These are phyloP conservation scores for Trypanosoma rangeli DNA, from an alignment of 208 protist genomes.

Conservation along the genomic window DNA sequence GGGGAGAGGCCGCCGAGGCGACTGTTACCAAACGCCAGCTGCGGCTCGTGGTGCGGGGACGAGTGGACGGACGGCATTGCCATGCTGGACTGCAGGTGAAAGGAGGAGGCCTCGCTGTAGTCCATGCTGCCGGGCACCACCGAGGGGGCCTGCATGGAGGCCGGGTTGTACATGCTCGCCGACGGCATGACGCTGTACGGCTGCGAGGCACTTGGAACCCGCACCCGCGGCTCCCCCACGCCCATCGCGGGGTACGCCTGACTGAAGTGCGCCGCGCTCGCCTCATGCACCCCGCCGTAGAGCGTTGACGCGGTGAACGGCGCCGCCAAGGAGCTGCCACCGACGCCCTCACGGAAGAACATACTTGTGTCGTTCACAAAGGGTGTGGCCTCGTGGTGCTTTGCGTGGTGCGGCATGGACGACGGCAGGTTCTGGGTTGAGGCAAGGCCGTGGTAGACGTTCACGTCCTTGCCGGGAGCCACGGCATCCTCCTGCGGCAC, in stretches of 20 bases:
- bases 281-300: slow-evolving; percentile 53
- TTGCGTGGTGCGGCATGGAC: slow-evolving; percentile 30
- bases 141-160: slow-evolving; percentile 24
- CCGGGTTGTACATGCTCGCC: slow-evolving; percentile 35
- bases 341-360: slow-evolving; percentile 32
- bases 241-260: slow-evolving; percentile 32
- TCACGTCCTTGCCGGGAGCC: slow-evolving; percentile 64
- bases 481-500: slow-evolving; percentile 80
- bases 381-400: slow-evolving; percentile 57
- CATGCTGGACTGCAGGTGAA: slow-evolving; percentile 70
- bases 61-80: slow-evolving; percentile 26
- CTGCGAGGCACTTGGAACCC: slow-evolving; percentile 16
- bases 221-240: not conserved
- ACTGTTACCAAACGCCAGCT: not conserved
- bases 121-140: slow-evolving; percentile 26
- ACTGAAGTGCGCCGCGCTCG: slow-evolving; percentile 68
- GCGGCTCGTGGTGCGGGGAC: slow-evolving; percentile 16
- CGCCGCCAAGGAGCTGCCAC: slow-evolving; percentile 24
- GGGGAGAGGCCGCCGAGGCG: slow-evolving; percentile 10
- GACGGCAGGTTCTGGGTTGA: slow-evolving; percentile 51
- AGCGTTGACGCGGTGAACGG: slow-evolving; percentile 38
- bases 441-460: slow-evolving; percentile 77
- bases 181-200: slow-evolving; percentile 48
- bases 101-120: slow-evolving; percentile 67
- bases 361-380: slow-evolving; percentile 70